Conservation (phyloP, 2,329 filamentous ascomycete genomes). For the Scytalidium lignicola region DNA sequence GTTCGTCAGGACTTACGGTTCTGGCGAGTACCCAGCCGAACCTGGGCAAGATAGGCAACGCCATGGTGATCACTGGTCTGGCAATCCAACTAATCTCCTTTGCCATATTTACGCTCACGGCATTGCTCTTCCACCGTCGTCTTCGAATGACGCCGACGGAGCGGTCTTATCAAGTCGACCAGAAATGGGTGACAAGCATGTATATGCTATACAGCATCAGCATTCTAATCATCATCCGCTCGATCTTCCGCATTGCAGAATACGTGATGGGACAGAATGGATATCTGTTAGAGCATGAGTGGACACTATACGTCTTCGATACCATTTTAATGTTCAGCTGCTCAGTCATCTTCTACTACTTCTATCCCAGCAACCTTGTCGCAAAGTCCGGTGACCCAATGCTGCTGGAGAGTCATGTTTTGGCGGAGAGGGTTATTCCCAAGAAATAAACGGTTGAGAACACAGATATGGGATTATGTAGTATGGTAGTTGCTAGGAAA, state of each 20-base stretch:
- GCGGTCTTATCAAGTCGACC: slow-evolving; percentile 4
- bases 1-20: slow-evolving; percentile 30
- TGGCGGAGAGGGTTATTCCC: too few relatives aligned
- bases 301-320: slow-evolving; percentile 40
- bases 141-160: slow-evolving; percentile 11
- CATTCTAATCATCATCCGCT: slow-evolving; percentile 40
- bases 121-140: slow-evolving; percentile 24
- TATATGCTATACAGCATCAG: slow-evolving; percentile 36
- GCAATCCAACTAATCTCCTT: slow-evolving; percentile 54
- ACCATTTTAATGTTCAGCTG: slow-evolving; percentile 35
- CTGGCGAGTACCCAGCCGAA: too few relatives aligned
- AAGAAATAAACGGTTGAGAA: too few relatives aligned
- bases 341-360: slow-evolving; percentile 28
- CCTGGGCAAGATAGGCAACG: slow-evolving; percentile 35
- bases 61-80: slow-evolving; percentile 51
- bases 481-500: too few relatives aligned
- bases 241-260: slow-evolving; percentile 42
- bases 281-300: slow-evolving; percentile 36
- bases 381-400: too few relatives aligned
- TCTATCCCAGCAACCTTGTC: slow-evolving; percentile 27
- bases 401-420: too few relatives aligned
- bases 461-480: too few relatives aligned
- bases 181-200: slow-evolving; percentile 31
- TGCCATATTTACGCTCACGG: slow-evolving; percentile 46
- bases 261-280: slow-evolving; percentile 38